Evolutionary conservation across 306 rosid genomes (phyloP), one percentile per base, ranked within the genome.

Genomic region (Lathyrus sativus): DNA sequence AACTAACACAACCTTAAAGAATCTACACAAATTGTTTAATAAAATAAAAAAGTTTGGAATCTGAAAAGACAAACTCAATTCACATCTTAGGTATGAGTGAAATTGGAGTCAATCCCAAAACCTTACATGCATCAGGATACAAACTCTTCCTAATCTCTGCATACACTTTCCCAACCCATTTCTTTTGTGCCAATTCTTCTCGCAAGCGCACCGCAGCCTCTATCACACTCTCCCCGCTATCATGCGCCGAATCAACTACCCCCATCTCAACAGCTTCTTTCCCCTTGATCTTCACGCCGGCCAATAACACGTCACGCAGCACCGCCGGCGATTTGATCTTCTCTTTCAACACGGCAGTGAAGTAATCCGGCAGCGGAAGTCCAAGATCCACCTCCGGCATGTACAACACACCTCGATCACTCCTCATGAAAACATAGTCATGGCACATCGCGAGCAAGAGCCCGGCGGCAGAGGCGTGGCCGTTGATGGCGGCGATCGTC

Each of bases 321-420:
- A 55, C 81, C 29, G 70, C 61, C 15, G 71, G 61, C 6, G 87
- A 76, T 3, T 75, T 56, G 33, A 91, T 79, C 80, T 85, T 88
- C 24, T 71, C 53, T 57, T 79, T 76, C 35, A 83, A 45, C 60
- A 73, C 10, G 11, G 78, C 85, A 37, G 72, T 13, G 77, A 88
- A 83, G 81, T 86, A 86, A 22, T 83, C 95, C 19, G 89, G 91
- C 5, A 88, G 11, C 11, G 88, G 76, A 37, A 91, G 55, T 6
- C 67, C 89, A 0, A 88, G 11, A 42, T 91, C 74, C 44, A 91
- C 78, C 85, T 91, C 95, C 67, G 87, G 85, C 91, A 88, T 88
- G 81, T 81, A 88, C 49, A 91, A 74, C 45, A 91, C 92, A 0
- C 89, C 95, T 42, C 71, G 39, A 15, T 86, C 91, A 24, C 76